Evolutionary conservation across 305 asterid species (phyloP).

Genomic region (Petunia hybrid): DNA sequence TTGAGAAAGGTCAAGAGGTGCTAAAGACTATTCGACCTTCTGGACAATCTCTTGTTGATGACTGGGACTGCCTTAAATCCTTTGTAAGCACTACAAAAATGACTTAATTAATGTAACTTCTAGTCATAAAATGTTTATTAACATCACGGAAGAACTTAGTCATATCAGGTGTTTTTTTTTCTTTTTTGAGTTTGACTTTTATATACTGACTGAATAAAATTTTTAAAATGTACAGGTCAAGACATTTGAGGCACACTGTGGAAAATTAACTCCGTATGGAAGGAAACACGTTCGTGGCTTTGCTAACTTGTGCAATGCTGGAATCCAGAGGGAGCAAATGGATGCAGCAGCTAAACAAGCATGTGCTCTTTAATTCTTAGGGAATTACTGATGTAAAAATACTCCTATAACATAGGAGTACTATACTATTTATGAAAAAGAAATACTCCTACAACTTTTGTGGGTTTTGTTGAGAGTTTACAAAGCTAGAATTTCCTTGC

Average conservation of each 20-base stretch:
- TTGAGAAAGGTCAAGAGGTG: conserved; percentile 26
- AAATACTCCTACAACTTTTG: no score
- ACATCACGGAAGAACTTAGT: no score
- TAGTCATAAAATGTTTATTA: no score
- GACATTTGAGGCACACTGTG: conserved; percentile 41
- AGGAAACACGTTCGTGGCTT: conserved; percentile 40
- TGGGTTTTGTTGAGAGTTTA: neutral
- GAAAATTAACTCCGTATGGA: conserved; percentile 44
- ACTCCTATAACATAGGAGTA: no score
- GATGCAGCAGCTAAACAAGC: conserved; percentile 37
- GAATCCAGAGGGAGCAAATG: conserved; percentile 38
- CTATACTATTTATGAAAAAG: no score
- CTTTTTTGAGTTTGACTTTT: neutral
- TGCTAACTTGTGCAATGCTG: conserved; percentile 50
- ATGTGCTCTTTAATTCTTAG: neutral
- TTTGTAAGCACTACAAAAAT: conserved; percentile 32
- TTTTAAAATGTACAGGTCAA: conserved; percentile 21
- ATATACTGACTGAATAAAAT: no score
- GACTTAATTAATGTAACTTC: neutral
- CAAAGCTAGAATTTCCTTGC: no score
- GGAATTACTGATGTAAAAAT: neutral
- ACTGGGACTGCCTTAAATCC: conserved; percentile 51
- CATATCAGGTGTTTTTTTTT: no score
- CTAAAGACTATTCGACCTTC: conserved; percentile 35
- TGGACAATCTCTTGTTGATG: conserved; percentile 52